Base-by-base conservation (phyloP, 2,329 filamentous ascomycete species). In the Capronia americana region DNA sequence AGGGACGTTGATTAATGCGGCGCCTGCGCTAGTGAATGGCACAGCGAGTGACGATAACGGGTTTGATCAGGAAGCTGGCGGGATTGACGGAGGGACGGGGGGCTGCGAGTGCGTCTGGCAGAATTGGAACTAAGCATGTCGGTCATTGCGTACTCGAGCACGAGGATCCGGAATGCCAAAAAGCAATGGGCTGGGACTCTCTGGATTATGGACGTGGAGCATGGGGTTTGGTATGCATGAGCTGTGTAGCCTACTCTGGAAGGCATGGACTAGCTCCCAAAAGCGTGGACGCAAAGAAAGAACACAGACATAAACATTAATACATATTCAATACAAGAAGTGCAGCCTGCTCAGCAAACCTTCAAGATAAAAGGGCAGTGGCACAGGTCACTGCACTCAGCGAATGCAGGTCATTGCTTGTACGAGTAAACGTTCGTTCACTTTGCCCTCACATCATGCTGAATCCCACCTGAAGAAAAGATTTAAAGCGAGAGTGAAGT, bases 81-180 rank as follows among this genome's bases (percentile, higher is more conserved):
- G 85, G 0, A 81, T 87, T 64, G 87, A 88, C 76, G 87, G 87
- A 1, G 87, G 87, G 1, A 81, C 77, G 4, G 86, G 86, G 6
- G 87, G 87, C 0, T 89, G 87, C 78, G 73, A 73, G n/a, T 89
- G 87, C 75, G 77, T 81, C 71, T 89, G 86, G 85, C 79, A 82
- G 74, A 88, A 87, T 75, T 88, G 70, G 69, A 66, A 57, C 55
- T 73, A 57, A 72, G 20, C 20, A 28, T 14, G 26, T 24, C 48
- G 5, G 26, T 51, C 14, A 28, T 24, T 14, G 3, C 12, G 48
- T 51, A 51, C 23, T 53, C 20, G 6, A 55, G 17, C 32, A 20
- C 48, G 24, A 55, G 26, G 3, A 28, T 55, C 53, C 2, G 53
- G 14, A 30, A 17, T 26, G 28, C 53, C 12, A 32, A 55, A 28